phyloP scores from a whole-genome alignment of 768 basidiomycete genomes.

The Pleurotus giganteus region DNA sequence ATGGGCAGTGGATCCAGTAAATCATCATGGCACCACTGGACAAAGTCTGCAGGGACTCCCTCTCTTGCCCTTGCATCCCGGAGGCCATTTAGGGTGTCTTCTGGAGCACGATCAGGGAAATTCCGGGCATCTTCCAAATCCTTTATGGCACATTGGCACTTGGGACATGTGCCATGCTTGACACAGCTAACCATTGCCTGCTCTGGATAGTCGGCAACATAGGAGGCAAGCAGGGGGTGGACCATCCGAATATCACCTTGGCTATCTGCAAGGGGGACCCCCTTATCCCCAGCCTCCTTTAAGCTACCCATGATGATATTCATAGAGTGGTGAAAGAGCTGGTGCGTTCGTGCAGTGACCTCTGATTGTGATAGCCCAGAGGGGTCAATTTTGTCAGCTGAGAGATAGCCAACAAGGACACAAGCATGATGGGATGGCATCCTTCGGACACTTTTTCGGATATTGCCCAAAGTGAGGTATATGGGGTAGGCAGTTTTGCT shows the following conservation, averaged over 20 bases:
- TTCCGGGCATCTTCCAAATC: slow-evolving; percentile 17
- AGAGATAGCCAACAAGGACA: slow-evolving; percentile 37
- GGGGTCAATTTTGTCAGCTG: slow-evolving; percentile 29
- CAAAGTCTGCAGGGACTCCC: background rate
- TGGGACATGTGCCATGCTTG: slow-evolving; percentile 26
- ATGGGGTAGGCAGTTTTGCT: slow-evolving; percentile 41
- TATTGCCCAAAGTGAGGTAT: slow-evolving; percentile 41
- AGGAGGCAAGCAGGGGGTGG: slow-evolving; percentile 38
- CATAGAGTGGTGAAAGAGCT: slow-evolving; percentile 36
- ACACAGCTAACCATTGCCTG: slow-evolving; percentile 34
- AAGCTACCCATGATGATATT: slow-evolving; percentile 28
- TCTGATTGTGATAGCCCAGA: slow-evolving; percentile 10
- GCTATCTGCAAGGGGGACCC: slow-evolving; percentile 29
- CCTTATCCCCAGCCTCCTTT: slow-evolving; percentile 20
- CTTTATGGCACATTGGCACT: slow-evolving; percentile 17
- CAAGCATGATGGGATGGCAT: slow-evolving; percentile 29
- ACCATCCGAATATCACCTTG: slow-evolving; percentile 25
- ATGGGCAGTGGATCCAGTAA: background rate
- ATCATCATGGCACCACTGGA: background rate
- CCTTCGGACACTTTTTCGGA: slow-evolving; percentile 28
- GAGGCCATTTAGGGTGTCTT: slow-evolving; percentile 16
- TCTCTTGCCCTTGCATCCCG: slow-evolving; percentile 24
- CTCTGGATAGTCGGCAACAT: slow-evolving; percentile 42
- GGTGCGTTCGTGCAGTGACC: slow-evolving; percentile 17
- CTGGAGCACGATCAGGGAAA: background rate